phyloP scores from a whole-genome alignment of 164 flowering plant genomes.

The Annona squamosa region DNA sequence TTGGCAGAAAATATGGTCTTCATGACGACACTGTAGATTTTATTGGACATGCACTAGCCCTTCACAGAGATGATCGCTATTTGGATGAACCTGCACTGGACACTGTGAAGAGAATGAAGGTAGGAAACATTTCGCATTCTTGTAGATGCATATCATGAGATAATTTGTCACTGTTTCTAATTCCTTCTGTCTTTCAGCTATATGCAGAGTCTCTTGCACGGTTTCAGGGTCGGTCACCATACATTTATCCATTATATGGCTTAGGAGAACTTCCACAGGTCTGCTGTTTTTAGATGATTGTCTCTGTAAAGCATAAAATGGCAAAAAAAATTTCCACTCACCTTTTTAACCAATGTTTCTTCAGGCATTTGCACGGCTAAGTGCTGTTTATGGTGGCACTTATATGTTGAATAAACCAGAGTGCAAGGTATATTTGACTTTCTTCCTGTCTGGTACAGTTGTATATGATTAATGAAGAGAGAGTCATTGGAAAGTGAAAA shows the following conservation, averaged over 20 bases:
- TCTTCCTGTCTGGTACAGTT: background rate
- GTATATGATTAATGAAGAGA: background rate
- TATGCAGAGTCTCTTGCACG: slow-evolving; percentile 93
- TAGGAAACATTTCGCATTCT: slow-evolving; percentile 14
- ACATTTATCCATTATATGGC: slow-evolving; percentile 91
- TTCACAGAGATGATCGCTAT: slow-evolving; percentile 80
- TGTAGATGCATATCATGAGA: background rate
- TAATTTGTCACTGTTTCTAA: background rate
- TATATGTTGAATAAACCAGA: slow-evolving; percentile 93
- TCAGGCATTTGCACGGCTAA: slow-evolving; percentile 94
- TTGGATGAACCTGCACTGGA: slow-evolving; percentile 82
- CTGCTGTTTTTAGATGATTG: background rate
- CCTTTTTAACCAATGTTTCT: background rate
- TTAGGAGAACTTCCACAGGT: slow-evolving; percentile 98
- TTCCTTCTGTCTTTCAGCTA: slow-evolving; percentile 32
- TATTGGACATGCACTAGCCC: slow-evolving; percentile 90
- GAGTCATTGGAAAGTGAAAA: too few species aligned
- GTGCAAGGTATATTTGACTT: slow-evolving; percentile 60
- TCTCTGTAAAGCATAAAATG: background rate
- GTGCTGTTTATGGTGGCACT: slow-evolving; percentile 98
- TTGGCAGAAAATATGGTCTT: slow-evolving; percentile 78
- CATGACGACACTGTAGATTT: slow-evolving; percentile 86
- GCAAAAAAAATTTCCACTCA: background rate
- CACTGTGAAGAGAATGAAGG: slow-evolving; percentile 93
- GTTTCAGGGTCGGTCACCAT: slow-evolving; percentile 96